Base-by-base conservation (phyloP, 345 rosid species). In the Lagerstroemia speciosa region DNA sequence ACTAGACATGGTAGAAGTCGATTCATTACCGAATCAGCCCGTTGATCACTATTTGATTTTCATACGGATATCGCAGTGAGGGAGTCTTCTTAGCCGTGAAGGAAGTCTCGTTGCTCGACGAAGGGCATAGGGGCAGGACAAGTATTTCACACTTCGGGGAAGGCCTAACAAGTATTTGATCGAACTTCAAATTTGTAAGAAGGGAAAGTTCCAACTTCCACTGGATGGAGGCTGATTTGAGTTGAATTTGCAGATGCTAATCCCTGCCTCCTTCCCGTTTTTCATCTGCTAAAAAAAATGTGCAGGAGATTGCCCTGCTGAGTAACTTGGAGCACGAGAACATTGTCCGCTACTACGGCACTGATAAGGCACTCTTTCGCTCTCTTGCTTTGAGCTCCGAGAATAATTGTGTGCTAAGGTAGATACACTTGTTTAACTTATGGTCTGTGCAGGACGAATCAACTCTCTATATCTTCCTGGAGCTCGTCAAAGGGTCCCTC, bases 41-140 rank as follows among this genome's bases (percentile, higher is more conserved):
- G 8, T 27, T 5, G 12, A 15, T 27, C 32, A 62, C 41, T 26
- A 37, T 34, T 33, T 19, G 17, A 37, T 34, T 33, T 19, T 32
- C 14, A 8, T 36, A 41, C 6, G 24, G 27, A n/a, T 57, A 24
- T 52, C 73, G 73, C 77, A 92, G 98, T 16, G 84, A 73, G 81
- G 98, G 96, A 57, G 80, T 77, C 85, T 90, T 90, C 78, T 89
- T 92, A 73, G 98, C 98, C 46, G 79, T 92, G 48, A 90, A 92
- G 74, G 96, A 92, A 81, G 98, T 92, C 71, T 92, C 95, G 29
- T 80, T 92, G 64, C 85, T 90, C 75, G 95, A 92, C 75, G 91
- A 89, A 68, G 98, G 91, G 72, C 82, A 82, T 73, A 84, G 84
- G 72, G 96, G 86, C 60, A 84, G 69, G 78, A 86, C 88, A 72